Evolutionary conservation across 192 early-diverging fungal species (phyloP).

Genomic region (Rhizophagus clarus): DNA sequence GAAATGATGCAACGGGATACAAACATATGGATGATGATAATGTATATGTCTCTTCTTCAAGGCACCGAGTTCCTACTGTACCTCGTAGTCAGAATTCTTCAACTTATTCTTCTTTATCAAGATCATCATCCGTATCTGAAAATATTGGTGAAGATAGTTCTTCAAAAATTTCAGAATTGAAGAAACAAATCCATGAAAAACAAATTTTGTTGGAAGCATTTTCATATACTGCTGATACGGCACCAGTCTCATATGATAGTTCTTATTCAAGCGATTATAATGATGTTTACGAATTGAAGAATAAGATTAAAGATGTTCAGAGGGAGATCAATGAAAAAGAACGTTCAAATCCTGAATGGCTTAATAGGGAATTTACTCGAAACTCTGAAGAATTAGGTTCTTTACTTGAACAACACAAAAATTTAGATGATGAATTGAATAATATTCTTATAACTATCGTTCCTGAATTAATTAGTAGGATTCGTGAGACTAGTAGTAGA

Average conservation of each 20-base stretch:
- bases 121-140: background rate
- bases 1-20: conserved; percentile 19
- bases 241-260: background rate
- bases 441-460: conserved; percentile 42
- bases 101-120: conserved; percentile 2
- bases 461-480: conserved; percentile 40
- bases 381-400: conserved; percentile 45
- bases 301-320: conserved; percentile 47
- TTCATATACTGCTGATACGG: conserved; percentile 21
- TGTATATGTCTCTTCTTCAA: conserved; percentile 44
- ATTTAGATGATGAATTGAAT: conserved; percentile 48
- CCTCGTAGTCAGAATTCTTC: background rate
- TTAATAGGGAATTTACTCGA: conserved; percentile 35
- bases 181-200: conserved; percentile 46
- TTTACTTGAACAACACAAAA: conserved; percentile 50
- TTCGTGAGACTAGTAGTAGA: conserved; percentile 49
- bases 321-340: conserved; percentile 20
- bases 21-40: conserved; percentile 39
- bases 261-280: conserved; percentile 36
- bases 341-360: conserved; percentile 32
- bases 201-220: conserved; percentile 42
- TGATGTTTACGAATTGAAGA: conserved; percentile 48
- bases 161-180: conserved; percentile 34
- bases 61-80: conserved; percentile 28
- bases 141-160: conserved; percentile 24